Evolutionary conservation across 495 filamentous ascomycete species (phyloP).

Genomic region (Clavariopsis aquatica): DNA sequence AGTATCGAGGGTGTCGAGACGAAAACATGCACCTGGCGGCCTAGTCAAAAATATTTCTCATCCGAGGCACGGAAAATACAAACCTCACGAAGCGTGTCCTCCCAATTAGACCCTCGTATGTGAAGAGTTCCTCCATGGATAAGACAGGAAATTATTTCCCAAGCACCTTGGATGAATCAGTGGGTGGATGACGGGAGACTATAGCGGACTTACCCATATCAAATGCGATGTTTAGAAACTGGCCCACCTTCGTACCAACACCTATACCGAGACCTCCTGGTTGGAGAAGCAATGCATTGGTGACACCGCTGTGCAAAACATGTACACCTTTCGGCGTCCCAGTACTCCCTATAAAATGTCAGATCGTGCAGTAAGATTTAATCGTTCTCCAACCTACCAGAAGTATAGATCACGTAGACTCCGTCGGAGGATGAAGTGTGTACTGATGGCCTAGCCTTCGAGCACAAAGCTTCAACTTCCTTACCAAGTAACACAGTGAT

Average conservation of each 20-base stretch:
- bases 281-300: constrained; percentile 25
- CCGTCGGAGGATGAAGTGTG: constrained; percentile 2
- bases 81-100: constrained; percentile 21
- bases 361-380: neutral
- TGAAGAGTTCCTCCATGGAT: constrained; percentile 29
- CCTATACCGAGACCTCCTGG: constrained; percentile 12
- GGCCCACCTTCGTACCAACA: constrained; percentile 17
- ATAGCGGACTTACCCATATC: constrained; percentile 22
- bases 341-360: constrained; percentile 14
- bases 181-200: neutral
- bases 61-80: neutral
- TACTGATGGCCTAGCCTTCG: constrained; percentile 6
- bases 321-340: constrained; percentile 26
- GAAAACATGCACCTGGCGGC: constrained; percentile 17
- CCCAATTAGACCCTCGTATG: constrained; percentile 20
- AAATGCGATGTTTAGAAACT: constrained; percentile 28
- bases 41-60: neutral
- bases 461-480: constrained; percentile 18
- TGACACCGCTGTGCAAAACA: constrained; percentile 21
- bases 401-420: constrained; percentile 26
- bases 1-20: constrained; percentile 28
- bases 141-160: constrained; percentile 27
- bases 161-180: constrained; percentile 14
- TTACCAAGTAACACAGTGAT: neutral
- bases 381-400: neutral